Evolutionary conservation across 768 basidiomycete species (phyloP).

Genomic region (Termitomyces heimii): DNA sequence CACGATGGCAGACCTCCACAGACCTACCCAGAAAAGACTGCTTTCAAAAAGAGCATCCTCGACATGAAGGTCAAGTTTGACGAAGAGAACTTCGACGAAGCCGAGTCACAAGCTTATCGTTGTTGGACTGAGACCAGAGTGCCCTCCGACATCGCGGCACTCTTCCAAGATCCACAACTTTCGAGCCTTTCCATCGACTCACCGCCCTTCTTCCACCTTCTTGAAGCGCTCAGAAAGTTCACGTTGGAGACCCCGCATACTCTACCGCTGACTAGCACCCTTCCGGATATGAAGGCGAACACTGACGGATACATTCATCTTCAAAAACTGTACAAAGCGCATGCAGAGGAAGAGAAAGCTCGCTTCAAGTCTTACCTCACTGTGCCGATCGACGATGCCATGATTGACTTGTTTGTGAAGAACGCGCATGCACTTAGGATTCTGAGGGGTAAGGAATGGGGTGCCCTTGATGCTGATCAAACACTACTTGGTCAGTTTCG

Average conservation of each 20-base stretch:
- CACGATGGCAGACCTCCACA: constrained; percentile 61
- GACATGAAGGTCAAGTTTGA: constrained; percentile 68
- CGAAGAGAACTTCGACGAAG: constrained; percentile 98
- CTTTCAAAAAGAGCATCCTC: constrained; percentile 67
- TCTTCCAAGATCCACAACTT: constrained; percentile 61
- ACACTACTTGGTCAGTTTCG: constrained; percentile 33
- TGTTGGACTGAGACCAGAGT: constrained; percentile 59
- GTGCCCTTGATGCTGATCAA: constrained; percentile 44
- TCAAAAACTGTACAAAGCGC: constrained; percentile 78
- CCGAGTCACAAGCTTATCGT: constrained; percentile 81
- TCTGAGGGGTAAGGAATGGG: constrained; percentile 59
- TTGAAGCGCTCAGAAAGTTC: constrained; percentile 68
- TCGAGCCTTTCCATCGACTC: constrained; percentile 34
- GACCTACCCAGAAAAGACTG: constrained; percentile 60
- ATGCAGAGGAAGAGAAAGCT: constrained; percentile 65
- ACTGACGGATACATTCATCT: constrained; percentile 79
- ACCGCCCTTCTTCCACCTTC: constrained; percentile 72
- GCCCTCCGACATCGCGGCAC: constrained; percentile 56
- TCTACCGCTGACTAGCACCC: constrained; percentile 77
- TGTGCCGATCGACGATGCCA: constrained; percentile 39
- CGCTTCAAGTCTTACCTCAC: constrained; percentile 45
- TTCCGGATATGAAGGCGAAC: constrained; percentile 96
- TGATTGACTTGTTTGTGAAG: constrained; percentile 71
- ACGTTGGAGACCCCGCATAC: constrained; percentile 48
- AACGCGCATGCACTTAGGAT: constrained; percentile 72